Conservation (phyloP, 768 basidiomycete species). For the Russula sp. region DNA sequence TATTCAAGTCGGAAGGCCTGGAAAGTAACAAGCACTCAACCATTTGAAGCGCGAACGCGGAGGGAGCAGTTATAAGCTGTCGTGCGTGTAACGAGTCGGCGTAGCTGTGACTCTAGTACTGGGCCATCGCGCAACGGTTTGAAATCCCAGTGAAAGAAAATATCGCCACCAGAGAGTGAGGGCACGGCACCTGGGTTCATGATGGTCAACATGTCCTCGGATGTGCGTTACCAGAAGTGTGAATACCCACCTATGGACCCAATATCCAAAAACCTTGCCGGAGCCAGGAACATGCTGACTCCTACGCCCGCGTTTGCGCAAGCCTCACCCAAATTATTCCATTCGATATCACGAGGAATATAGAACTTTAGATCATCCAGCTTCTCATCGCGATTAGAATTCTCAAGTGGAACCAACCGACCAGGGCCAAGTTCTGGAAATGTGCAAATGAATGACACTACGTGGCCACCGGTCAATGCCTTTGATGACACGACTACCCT, state of each 20-base stretch:
- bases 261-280: slow-evolving; percentile 75
- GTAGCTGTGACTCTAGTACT: slow-evolving; percentile 71
- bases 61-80: slow-evolving; percentile 79
- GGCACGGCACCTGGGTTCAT: slow-evolving; percentile 53
- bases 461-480: slow-evolving; percentile 75
- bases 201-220: slow-evolving; percentile 7
- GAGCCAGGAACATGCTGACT: slow-evolving; percentile 84
- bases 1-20: slow-evolving; percentile 2
- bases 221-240: neutral
- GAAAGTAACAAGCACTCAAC: slow-evolving; percentile 41
- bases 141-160: slow-evolving; percentile 93
- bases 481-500: slow-evolving; percentile 31
- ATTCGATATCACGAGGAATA: slow-evolving; percentile 68
- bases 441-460: slow-evolving; percentile 66
- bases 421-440: slow-evolving; percentile 72
- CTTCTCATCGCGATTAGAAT: slow-evolving; percentile 70
- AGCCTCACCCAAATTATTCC: slow-evolving; percentile 83
- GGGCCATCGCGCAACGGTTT: slow-evolving; percentile 61
- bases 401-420: slow-evolving; percentile 58
- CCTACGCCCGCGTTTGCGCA: slow-evolving; percentile 88
- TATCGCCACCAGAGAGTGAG: slow-evolving; percentile 79
- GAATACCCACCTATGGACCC: slow-evolving; percentile 69
- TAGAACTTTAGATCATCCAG: slow-evolving; percentile 86
- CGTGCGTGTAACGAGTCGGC: slow-evolving; percentile 61
- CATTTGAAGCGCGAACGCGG: slow-evolving; percentile 81